These are phyloP conservation scores for Mycena citricolor DNA, from an alignment of 1,284 basidiomycete genomes.

Conservation along the genomic window DNA sequence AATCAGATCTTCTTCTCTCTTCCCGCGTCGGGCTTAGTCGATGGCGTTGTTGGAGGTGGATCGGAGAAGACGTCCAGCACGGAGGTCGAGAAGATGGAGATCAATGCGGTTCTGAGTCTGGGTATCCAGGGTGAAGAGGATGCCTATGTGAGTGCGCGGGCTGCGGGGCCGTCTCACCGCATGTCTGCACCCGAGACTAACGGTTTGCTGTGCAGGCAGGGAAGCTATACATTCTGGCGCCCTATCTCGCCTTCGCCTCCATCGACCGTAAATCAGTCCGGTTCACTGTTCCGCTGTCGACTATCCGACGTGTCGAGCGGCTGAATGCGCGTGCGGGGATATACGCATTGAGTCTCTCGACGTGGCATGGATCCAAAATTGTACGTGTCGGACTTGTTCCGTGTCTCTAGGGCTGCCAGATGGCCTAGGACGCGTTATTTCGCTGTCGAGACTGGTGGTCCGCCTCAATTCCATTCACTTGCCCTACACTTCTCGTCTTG, in stretches of 20 bases:
- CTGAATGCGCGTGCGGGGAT: slow-evolving; percentile 90
- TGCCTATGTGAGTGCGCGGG: slow-evolving; percentile 81
- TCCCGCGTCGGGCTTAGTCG: slow-evolving; percentile 40
- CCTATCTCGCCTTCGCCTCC: slow-evolving; percentile 90
- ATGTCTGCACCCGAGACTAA: too few relatives aligned
- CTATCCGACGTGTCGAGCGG: slow-evolving; percentile 93
- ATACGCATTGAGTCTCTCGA: slow-evolving; percentile 90
- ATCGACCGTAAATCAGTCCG: slow-evolving; percentile 90
- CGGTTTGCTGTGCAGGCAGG: slow-evolving; percentile 67
- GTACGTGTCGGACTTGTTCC: slow-evolving; percentile 47
- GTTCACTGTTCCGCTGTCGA: slow-evolving; percentile 90
- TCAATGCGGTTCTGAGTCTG: slow-evolving; percentile 88
- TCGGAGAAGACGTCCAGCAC: slow-evolving; percentile 32
- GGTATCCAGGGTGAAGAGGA: slow-evolving; percentile 80
- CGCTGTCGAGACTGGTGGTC: not conserved
- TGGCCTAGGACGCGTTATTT: slow-evolving; percentile 13
- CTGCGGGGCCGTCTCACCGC: not conserved
- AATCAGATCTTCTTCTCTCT: slow-evolving; percentile 84
- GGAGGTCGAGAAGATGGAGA: slow-evolving; percentile 78
- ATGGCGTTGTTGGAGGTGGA: too few relatives aligned
- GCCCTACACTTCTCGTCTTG: not conserved
- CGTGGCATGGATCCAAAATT: slow-evolving; percentile 96
- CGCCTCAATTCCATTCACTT: not conserved
- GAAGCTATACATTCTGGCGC: slow-evolving; percentile 85
- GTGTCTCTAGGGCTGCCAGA: not conserved